phyloP scores from a whole-genome alignment of 208 protist genomes.

The Novymonas esmeraldas region DNA sequence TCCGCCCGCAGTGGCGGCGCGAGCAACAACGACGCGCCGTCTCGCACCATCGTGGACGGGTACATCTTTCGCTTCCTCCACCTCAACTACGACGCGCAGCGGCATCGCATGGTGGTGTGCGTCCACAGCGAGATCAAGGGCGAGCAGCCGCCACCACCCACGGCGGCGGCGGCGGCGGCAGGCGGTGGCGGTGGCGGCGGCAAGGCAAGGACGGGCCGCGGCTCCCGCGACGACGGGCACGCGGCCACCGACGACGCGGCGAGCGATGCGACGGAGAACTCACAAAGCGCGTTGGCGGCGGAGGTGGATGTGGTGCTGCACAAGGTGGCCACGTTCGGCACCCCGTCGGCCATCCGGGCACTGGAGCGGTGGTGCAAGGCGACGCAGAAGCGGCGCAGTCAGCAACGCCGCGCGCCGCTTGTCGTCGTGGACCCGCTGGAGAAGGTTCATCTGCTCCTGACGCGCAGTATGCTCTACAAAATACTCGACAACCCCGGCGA shows the following conservation, averaged over 20 bases:
- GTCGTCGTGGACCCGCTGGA: slow-evolving; percentile 69
- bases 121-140: slow-evolving; percentile 9
- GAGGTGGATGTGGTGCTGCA: slow-evolving; percentile 79
- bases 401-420: slow-evolving; percentile 31
- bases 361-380: slow-evolving; percentile 48
- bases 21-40: background rate
- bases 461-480: slow-evolving; percentile 49
- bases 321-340: slow-evolving; percentile 74
- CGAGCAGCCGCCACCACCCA: background rate
- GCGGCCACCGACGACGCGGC: background rate
- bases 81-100: slow-evolving; percentile 54
- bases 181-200: background rate
- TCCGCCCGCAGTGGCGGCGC: background rate
- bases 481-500: slow-evolving; percentile 41
- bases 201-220: background rate
- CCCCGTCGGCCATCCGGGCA: slow-evolving; percentile 37
- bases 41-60: background rate
- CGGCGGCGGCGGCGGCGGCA: background rate
- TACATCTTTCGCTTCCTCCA: slow-evolving; percentile 50
- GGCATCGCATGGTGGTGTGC: slow-evolving; percentile 42
- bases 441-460: slow-evolving; percentile 52
- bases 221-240: slow-evolving; percentile 4
- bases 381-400: slow-evolving; percentile 21
- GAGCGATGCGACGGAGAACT: slow-evolving; percentile 1
- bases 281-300: slow-evolving; percentile 4